Evolutionary conservation across 495 filamentous ascomycete genomes (phyloP), one percentile per base, ranked within the genome.

Genomic region (Penicillium silybi): DNA sequence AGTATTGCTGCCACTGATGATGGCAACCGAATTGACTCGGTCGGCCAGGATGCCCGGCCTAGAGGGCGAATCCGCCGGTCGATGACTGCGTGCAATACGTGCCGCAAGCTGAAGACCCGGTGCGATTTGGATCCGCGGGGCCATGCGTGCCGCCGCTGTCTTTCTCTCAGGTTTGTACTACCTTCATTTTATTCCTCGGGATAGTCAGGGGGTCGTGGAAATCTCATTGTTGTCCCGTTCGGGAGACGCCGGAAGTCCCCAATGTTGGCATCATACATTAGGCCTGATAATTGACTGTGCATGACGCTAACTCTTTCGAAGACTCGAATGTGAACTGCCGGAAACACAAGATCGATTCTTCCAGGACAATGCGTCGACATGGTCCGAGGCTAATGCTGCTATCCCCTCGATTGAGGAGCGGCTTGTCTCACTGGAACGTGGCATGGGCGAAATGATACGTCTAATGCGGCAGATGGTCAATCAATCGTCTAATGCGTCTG

Each of bases 51-150:
- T 46, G 20, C 49, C 17, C 62, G 69, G n/a, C 67, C 69, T 4
- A 61, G 67, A 46, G 67, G 65, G 9, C 67, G 70, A 11, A 71
- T 73, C 35, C 67, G 68, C 37, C 68, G 70, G n/a, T 71, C 70
- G 8, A 71, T 71, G 68, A 73, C 68, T 13, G 70, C 70, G 10
- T 73, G 70, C 57, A 64, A 73, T 58, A 73, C 70, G 27, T 73
- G 70, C 48, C 70, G 70, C 54, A 73, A 73, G 62, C 62, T 73
- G 48, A 73, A 73, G 50, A 73, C 70, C 16, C 62, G 70, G 20
- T 73, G 70, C 44, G 70, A 73, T 48, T 43, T 71, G 18, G 68
- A 71, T 54, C 68, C 70, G 5, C 65, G 68, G 4, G 68, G 68
- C 15, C 68, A 71, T 62, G 67, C 70, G 26, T 73, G 70, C 49